phyloP scores from a whole-genome alignment of 371 early-diverging fungal genomes.

The Mucor racemosus region DNA sequence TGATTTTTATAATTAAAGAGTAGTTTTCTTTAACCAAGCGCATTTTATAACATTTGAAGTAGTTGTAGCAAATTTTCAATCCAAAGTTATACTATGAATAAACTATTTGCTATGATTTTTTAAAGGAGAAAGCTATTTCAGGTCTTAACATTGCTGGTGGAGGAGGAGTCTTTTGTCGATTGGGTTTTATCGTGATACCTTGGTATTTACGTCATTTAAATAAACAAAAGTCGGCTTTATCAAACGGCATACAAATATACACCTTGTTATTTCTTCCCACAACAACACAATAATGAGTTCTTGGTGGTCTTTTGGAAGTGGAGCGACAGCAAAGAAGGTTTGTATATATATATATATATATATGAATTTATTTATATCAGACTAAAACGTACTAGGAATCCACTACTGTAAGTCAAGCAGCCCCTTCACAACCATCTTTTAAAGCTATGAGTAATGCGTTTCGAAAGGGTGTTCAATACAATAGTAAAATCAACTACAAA shows the following conservation, averaged over 20 bases:
- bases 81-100: too few species aligned
- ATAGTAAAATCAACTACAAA: constrained; percentile 38
- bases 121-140: too few species aligned
- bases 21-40: too few species aligned
- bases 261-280: neutral
- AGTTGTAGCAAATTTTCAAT: too few species aligned
- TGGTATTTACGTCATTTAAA: neutral
- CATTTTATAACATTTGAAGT: too few species aligned
- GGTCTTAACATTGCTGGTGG: too few species aligned
- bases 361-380: neutral
- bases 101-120: too few species aligned
- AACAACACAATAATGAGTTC: constrained; percentile 37
- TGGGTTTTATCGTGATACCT: neutral
- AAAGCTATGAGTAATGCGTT: constrained; percentile 55
- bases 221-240: neutral
- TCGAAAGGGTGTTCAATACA: constrained; percentile 61
- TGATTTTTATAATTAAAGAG: too few species aligned
- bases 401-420: constrained; percentile 13
- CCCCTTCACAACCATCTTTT: constrained; percentile 32
- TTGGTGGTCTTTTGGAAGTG: constrained; percentile 45
- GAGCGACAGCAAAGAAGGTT: constrained; percentile 30
- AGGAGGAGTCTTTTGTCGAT: too few species aligned
- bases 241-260: neutral
- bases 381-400: constrained; percentile 17
- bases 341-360: neutral